Evolutionary conservation across 2,329 filamentous ascomycete genomes (phyloP).

Genomic region (Sclerotinia spermophila): DNA sequence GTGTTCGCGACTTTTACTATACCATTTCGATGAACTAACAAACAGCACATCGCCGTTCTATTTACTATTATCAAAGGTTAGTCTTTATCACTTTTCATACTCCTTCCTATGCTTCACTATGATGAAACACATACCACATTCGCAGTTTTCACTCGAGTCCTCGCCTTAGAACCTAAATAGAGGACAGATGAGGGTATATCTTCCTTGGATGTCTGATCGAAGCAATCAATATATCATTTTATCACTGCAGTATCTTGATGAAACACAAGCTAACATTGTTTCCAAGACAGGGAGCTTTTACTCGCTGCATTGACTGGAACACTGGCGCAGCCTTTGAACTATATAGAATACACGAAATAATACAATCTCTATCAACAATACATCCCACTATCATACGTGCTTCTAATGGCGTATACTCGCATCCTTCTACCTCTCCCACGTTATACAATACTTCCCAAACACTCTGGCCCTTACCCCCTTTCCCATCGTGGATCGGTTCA

Average conservation of each 20-base stretch:
- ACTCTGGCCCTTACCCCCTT: slow-evolving; percentile 73
- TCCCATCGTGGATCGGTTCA: slow-evolving; percentile 42
- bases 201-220: slow-evolving; percentile 75
- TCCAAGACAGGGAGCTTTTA: neutral
- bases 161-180: slow-evolving; percentile 55
- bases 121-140: slow-evolving; percentile 77
- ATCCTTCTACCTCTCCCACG: neutral
- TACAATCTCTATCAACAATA: neutral
- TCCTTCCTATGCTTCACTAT: slow-evolving; percentile 41
- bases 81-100: slow-evolving; percentile 17
- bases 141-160: slow-evolving; percentile 86
- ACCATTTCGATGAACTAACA: neutral
- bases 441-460: slow-evolving; percentile 59
- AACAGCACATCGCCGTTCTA: neutral
- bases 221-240: slow-evolving; percentile 11
- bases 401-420: neutral
- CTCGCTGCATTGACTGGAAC: neutral
- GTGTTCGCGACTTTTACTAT: neutral
- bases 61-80: slow-evolving; percentile 15
- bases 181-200: slow-evolving; percentile 64
- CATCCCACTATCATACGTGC: neutral
- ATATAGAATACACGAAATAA: slow-evolving; percentile 5
- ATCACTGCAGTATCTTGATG: neutral
- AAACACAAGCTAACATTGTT: slow-evolving; percentile 10
- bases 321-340: neutral